Evolutionary conservation across 2,329 filamentous ascomycete species (phyloP), one percentile per base, ranked within the genome.

Genomic region (Hypocreales sp.): DNA sequence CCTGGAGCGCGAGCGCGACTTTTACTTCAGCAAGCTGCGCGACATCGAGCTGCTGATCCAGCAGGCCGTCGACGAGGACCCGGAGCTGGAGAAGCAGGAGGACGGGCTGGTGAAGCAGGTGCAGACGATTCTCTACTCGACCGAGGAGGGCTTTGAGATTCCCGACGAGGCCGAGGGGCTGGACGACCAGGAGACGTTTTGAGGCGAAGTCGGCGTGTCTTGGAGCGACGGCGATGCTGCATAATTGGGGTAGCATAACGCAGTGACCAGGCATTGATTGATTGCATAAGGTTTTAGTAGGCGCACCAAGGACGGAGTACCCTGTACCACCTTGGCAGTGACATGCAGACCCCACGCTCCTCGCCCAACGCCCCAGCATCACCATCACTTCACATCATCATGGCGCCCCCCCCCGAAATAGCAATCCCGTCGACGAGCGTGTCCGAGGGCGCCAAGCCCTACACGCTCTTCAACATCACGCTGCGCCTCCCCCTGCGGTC

Each of bases 11-110:
- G 90, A 98, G 62, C 72, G 90, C 26, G 90, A 98, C 53, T 98
- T 98, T 53, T 98, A 98, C 65, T 98, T 98, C 58, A 92, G 82
- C 67, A 98, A 98, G 65, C 67, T 98, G 38, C 72, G 90, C 33
- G 90, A 98, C 50, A 98, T 98, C 42, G 90, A 98, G 59, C 62
- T 98, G 38, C 61, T 98, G 44, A 71, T 98, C 30, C 90, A 98
- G 61, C 79, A 82, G 45, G 84, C 86, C 8, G 79, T 92, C 46
- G 90, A 98, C 42, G 79, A 83, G 36, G 81, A 94, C 39, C 86
- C 86, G 0, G 79, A 92, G 57, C 60, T 95, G 27, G 90, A 94
- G 60, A 87, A 92, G 68, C 80, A 92, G 35, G 87, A 94, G 44
- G 79, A 84, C 35, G 78, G 83, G 11, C 63, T 98, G 36, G 70